These are phyloP conservation scores for Leccinum griseonigrum DNA, from an alignment of 1,284 basidiomycete species.

Conservation along the genomic window DNA sequence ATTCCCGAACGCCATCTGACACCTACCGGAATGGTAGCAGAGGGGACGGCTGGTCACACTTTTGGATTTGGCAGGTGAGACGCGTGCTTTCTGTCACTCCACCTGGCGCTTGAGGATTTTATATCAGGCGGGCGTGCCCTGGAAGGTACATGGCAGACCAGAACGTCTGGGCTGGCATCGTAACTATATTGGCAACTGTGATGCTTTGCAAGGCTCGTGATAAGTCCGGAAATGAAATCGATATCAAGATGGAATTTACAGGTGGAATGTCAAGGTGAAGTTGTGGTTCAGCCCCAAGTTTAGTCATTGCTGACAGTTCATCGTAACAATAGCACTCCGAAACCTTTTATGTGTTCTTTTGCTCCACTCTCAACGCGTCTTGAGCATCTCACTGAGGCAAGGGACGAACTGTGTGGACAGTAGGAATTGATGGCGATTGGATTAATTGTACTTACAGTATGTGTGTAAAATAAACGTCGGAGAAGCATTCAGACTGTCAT, in stretches of 20 bases:
- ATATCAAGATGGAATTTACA: slow-evolving; percentile 24
- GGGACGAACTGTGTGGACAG: background rate
- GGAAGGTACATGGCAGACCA: slow-evolving; percentile 26
- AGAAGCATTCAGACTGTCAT: background rate
- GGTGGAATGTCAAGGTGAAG: slow-evolving; percentile 22
- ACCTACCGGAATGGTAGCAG: slow-evolving; percentile 9
- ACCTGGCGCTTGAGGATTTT: background rate
- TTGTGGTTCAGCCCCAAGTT: background rate
- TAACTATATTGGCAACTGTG: slow-evolving; percentile 21
- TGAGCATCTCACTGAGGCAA: slow-evolving; percentile 15
- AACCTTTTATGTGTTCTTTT: slow-evolving; percentile 24
- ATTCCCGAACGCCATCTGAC: slow-evolving; percentile 29
- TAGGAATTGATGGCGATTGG: background rate
- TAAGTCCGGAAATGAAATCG: slow-evolving; percentile 21
- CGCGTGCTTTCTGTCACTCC: background rate
- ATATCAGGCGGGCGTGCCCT: slow-evolving; percentile 25
- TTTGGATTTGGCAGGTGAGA: slow-evolving; percentile 31
- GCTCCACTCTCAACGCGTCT: slow-evolving; percentile 12
- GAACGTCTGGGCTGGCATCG: slow-evolving; percentile 26
- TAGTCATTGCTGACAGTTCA: slow-evolving; percentile 6
- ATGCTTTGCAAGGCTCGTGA: slow-evolving; percentile 19
- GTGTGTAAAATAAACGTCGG: background rate
- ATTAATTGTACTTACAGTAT: background rate
- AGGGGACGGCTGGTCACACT: background rate
- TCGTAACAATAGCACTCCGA: slow-evolving; percentile 16